A percentile compares a stretch with the other conserved stretches of the same genome.
Conservation (phyloP, 768 basidiomycete genomes). For the Ramaria sp. region DNA sequence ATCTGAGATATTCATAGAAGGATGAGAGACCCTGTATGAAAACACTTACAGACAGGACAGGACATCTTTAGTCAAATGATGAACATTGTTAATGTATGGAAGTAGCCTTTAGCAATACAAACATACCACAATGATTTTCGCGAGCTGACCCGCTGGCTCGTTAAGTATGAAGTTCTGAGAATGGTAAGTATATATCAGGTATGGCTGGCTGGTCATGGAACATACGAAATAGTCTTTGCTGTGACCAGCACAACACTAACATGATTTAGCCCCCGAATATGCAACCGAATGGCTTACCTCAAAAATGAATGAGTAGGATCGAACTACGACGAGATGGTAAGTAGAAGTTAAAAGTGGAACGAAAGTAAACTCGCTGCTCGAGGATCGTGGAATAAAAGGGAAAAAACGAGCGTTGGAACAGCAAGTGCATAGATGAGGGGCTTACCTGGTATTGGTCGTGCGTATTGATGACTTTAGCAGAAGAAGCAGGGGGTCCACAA, state of each 20-base stretch:
- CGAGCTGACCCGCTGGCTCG: conserved; percentile 70
- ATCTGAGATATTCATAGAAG: neutral
- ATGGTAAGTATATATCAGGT: conserved; percentile 9
- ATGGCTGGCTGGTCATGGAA: conserved; percentile 13
- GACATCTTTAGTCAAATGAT: conserved; percentile 47
- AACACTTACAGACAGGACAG: conserved; percentile 50
- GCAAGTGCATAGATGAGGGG: neutral
- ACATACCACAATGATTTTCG: conserved; percentile 55
- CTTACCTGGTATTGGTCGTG: conserved; percentile 67
- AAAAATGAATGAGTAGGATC: conserved; percentile 86
- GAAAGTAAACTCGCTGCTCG: conserved; percentile 42
- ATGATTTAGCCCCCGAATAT: neutral
- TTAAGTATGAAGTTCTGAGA: conserved; percentile 66
- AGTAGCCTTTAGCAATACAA: neutral
- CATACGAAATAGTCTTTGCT: conserved; percentile 79
- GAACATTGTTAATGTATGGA: conserved; percentile 28
- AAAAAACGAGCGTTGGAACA: neutral
- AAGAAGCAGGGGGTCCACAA: conserved; percentile 44
- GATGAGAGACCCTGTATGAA: neutral
- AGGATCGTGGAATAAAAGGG: conserved; percentile 56
- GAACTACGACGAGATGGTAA: conserved; percentile 32
- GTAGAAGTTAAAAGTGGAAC: neutral
- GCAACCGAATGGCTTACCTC: conserved; percentile 18
- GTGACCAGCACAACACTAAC: neutral
- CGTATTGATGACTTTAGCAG: conserved; percentile 67